Evolutionary conservation across 306 rosid species (phyloP).

Genomic region (Acacia confusa): DNA sequence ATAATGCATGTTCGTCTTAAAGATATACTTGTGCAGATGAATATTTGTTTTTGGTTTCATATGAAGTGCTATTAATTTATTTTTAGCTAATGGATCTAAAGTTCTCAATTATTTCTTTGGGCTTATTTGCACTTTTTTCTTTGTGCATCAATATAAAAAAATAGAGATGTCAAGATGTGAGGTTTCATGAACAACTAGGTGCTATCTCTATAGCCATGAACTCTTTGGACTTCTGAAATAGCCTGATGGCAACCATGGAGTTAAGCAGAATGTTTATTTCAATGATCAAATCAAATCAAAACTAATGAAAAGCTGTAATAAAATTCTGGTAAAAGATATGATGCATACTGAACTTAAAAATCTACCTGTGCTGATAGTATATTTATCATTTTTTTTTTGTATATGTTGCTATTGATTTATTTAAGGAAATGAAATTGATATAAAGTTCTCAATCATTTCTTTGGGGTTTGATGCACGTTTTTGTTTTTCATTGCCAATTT

Average conservation of each 20-base stretch:
- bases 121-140: slow-evolving; percentile 4
- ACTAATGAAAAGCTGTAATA: not conserved
- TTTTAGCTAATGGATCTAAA: slow-evolving; percentile 21
- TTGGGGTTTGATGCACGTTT: slow-evolving; percentile 13
- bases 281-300: not conserved
- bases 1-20: not conserved
- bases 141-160: not conserved
- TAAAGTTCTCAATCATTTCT: slow-evolving; percentile 18
- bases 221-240: slow-evolving; percentile 15
- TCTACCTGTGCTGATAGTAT: slow-evolving; percentile 12
- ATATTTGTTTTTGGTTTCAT: slow-evolving; percentile 20
- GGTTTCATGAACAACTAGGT: slow-evolving; percentile 27
- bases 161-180: slow-evolving; percentile 3
- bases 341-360: not conserved
- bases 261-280: not conserved
- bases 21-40: slow-evolving; percentile 17
- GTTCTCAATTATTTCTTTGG: slow-evolving; percentile 23
- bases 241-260: slow-evolving; percentile 6
- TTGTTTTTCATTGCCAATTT: slow-evolving; percentile 10
- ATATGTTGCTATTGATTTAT: not conserved
- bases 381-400: slow-evolving; percentile 8
- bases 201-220: slow-evolving; percentile 17
- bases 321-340: not conserved
- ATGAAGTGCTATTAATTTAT: not conserved
- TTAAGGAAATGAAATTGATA: slow-evolving; percentile 14